Evolutionary conservation across 148 eudicot genomes (phyloP).

Genomic region (Silene latifolia): DNA sequence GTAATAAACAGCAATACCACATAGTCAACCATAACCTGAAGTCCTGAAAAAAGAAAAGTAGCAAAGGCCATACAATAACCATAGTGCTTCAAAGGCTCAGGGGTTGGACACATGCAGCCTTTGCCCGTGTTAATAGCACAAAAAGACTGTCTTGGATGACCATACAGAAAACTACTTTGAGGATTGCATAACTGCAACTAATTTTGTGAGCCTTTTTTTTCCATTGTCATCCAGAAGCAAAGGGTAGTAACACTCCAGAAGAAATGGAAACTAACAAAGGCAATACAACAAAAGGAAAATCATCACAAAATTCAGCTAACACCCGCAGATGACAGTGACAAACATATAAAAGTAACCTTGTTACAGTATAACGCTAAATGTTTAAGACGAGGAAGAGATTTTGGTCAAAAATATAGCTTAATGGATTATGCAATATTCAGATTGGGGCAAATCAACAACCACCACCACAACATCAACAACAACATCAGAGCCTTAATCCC

Average conservation of each 20-base stretch:
- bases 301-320: neutral
- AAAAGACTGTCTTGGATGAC: no score
- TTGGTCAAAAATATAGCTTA: neutral
- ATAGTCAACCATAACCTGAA: neutral
- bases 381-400: neutral
- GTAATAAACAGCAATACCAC: neutral
- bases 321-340: neutral
- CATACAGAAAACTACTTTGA: no score
- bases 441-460: no score
- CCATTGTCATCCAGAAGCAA: no score
- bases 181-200: no score
- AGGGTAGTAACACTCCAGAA: no score
- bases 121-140: no score
- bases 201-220: no score
- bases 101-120: no score
- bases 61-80: neutral
- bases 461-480: no score
- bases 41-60: neutral
- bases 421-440: neutral
- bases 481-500: no score
- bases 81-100: no score
- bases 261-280: neutral
- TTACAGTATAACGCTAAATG: neutral
- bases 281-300: neutral
- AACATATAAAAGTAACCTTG: neutral